These are phyloP conservation scores for Pisolithus sp. DNA, from an alignment of 768 basidiomycete genomes.

Conservation along the genomic window DNA sequence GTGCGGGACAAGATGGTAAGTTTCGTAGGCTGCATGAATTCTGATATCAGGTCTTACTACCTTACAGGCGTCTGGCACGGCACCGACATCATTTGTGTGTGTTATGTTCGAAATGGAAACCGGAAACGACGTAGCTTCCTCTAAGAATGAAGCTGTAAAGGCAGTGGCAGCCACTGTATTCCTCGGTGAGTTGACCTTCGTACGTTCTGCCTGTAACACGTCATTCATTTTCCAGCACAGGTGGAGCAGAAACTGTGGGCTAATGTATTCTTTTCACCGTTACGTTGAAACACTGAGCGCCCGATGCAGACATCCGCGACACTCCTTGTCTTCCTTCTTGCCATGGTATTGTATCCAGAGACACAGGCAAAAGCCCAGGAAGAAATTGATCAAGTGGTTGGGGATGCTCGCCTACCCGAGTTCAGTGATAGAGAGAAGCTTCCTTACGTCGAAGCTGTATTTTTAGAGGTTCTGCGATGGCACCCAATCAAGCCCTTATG, in stretches of 20 bases:
- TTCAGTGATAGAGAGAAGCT: constrained; percentile 14
- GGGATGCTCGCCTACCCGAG: constrained; percentile 12
- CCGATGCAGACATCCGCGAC: constrained; percentile 10
- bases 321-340: constrained; percentile 13
- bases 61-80: background rate
- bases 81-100: background rate
- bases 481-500: constrained; percentile 15
- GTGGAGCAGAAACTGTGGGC: background rate
- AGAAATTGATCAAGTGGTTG: constrained; percentile 12
- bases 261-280: background rate
- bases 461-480: constrained; percentile 20
- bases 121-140: background rate
- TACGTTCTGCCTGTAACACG: background rate
- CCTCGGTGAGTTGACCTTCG: background rate
- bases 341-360: constrained; percentile 17
- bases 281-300: background rate
- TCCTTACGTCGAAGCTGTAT: constrained; percentile 17
- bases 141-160: background rate
- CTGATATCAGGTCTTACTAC: background rate
- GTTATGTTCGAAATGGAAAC: background rate
- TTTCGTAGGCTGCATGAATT: background rate
- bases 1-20: constrained; percentile 17
- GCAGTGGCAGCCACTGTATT: background rate
- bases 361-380: constrained; percentile 16
- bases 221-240: background rate